Conservation (phyloP, 257 asterid genomes). For the Cynanchum wilfordii region DNA sequence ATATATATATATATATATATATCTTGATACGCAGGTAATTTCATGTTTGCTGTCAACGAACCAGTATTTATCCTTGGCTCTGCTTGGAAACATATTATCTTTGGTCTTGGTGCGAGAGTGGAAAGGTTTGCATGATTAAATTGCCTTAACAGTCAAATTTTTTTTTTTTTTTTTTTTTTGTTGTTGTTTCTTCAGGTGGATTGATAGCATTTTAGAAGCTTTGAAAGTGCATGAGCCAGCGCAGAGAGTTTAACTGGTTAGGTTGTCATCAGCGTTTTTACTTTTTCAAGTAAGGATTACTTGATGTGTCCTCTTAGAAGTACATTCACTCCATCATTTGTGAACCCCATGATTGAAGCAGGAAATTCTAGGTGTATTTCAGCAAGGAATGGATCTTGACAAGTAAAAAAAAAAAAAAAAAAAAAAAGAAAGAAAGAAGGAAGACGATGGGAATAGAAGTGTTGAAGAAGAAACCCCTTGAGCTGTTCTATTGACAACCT, state of each 20-base stretch:
- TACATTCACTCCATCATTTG: not conserved
- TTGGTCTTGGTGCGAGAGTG: not conserved
- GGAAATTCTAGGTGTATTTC: not conserved
- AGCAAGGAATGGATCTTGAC: not conserved
- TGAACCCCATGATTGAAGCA: not conserved
- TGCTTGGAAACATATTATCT: not conserved
- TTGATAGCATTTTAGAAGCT: conserved; percentile 59
- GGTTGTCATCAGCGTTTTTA: conserved; percentile 7
- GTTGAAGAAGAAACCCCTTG: not conserved
- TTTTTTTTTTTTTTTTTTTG: not conserved
- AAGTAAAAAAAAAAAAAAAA: not conserved
- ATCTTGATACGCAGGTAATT: not conserved
- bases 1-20: not conserved
- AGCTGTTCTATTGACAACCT: not conserved
- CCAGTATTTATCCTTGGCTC: not conserved
- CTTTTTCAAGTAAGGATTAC: not conserved
- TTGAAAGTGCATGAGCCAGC: conserved; percentile 41
- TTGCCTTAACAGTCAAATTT: not conserved
- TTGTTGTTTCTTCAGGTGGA: conserved; percentile 51
- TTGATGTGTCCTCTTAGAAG: not conserved
- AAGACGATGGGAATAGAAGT: not conserved
- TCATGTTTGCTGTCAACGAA: not conserved
- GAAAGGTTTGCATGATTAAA: not conserved
- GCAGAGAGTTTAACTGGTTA: conserved; percentile 33
- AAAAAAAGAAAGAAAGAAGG: not conserved